These are phyloP conservation scores for Colletotrichum sansevieriae DNA, from an alignment of 2,329 filamentous ascomycete genomes.

Conservation along the genomic window DNA sequence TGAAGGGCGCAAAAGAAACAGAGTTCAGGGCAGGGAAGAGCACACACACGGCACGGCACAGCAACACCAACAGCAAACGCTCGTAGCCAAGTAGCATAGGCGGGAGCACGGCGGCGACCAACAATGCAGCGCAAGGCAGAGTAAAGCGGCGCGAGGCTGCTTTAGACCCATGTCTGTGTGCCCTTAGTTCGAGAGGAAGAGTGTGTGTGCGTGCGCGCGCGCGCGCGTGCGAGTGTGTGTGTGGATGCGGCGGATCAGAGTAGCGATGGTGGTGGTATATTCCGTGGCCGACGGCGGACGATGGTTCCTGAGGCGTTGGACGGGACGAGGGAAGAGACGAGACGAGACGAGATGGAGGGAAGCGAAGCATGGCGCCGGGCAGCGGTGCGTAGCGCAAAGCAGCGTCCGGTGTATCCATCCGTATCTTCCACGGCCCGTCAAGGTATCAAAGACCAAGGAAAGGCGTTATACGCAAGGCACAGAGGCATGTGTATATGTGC, in stretches of 20 bases:
- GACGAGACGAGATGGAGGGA: constrained; percentile 28
- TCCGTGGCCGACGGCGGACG: constrained; percentile 6
- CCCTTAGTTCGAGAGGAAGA: constrained; percentile 8
- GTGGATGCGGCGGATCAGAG: constrained; percentile 31
- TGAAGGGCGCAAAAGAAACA: constrained; percentile 20
- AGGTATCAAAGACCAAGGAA: constrained; percentile 6
- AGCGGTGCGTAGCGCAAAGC: constrained; percentile 1
- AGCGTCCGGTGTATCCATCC: constrained; percentile 4
- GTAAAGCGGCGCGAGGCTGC: constrained; percentile 26
- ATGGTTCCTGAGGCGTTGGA: constrained; percentile 13
- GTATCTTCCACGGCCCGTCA: background rate
- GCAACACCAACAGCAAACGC: constrained; percentile 6
- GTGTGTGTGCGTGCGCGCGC: constrained; percentile 21
- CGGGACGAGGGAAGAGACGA: constrained; percentile 19
- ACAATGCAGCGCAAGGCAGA: constrained; percentile 11
- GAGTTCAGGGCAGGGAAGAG: background rate
- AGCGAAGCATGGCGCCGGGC: constrained; percentile 9
- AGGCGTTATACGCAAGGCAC: constrained; percentile 8
- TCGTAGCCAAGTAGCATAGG: background rate
- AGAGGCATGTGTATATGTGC: constrained; percentile 7
- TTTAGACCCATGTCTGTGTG: constrained; percentile 29
- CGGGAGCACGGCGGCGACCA: constrained; percentile 6
- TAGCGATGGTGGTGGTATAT: constrained; percentile 15
- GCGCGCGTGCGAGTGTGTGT: constrained; percentile 8
- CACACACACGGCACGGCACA: constrained; percentile 18